Percentiles rank a stretch among this genome's conserved stretches.
These are phyloP conservation scores for Diaporthe ilicicola DNA, from an alignment of 2,329 filamentous ascomycete species.

Conservation along the genomic window DNA sequence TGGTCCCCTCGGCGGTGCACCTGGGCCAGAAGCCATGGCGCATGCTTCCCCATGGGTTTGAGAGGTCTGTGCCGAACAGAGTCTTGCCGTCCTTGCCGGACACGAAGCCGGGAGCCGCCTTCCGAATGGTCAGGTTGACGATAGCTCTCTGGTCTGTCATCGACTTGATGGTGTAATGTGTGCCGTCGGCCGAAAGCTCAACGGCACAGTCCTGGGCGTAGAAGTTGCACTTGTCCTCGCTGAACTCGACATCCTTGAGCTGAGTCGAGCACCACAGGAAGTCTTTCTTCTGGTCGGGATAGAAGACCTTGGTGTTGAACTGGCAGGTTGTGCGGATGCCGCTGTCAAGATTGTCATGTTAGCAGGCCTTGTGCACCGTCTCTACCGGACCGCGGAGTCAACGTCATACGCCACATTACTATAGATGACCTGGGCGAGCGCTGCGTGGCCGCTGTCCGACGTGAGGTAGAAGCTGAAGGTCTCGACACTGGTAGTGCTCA, in stretches of 20 bases:
- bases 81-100: conserved; percentile 85
- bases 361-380: conserved; percentile 32
- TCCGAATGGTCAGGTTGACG: conserved; percentile 86
- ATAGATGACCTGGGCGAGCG: conserved; percentile 92
- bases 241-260: conserved; percentile 82
- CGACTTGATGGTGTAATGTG: conserved; percentile 88
- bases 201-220: conserved; percentile 87
- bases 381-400: conserved; percentile 32
- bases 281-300: conserved; percentile 74
- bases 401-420: conserved; percentile 88
- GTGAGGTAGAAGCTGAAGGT: conserved; percentile 94
- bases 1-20: conserved; percentile 81
- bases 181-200: conserved; percentile 86
- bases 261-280: conserved; percentile 86
- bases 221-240: conserved; percentile 82
- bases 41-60: conserved; percentile 91
- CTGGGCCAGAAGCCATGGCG: conserved; percentile 95
- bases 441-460: conserved; percentile 78
- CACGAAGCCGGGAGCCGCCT: conserved; percentile 81
- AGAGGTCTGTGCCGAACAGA: conserved; percentile 85
- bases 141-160: conserved; percentile 81
- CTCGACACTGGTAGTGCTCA: conserved; percentile 90
- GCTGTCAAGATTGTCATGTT: conserved; percentile 53
- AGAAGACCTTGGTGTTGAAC: conserved; percentile 95
- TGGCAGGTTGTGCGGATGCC: conserved; percentile 90